Evolutionary conservation across 2,329 filamentous ascomycete genomes (phyloP).

Genomic region (Fusarium subtropicale): DNA sequence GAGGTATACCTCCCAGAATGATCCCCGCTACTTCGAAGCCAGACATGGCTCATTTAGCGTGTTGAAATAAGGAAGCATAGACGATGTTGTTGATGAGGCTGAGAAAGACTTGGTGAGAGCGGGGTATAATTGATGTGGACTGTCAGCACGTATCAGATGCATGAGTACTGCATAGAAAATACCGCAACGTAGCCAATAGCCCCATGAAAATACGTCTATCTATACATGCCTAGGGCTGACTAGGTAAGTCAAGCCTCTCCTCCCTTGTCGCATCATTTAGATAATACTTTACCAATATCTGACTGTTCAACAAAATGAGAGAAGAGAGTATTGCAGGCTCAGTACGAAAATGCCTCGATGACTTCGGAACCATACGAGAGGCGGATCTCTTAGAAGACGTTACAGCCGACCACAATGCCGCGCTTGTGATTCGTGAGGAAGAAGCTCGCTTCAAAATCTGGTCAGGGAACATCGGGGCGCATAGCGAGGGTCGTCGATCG

Average conservation of each 20-base stretch:
- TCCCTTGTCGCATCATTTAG: not conserved
- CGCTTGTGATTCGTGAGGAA: not conserved
- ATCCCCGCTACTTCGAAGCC: constrained; percentile 9
- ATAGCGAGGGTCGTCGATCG: not conserved
- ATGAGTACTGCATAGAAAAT: not conserved
- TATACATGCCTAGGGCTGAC: not conserved
- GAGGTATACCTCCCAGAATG: constrained; percentile 11
- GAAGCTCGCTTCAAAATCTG: constrained; percentile 26
- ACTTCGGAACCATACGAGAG: not conserved
- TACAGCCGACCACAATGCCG: rapidly evolving
- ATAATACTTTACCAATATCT: not conserved
- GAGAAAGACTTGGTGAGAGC: not conserved
- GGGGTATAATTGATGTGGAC: not conserved
- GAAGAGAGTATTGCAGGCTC: not conserved
- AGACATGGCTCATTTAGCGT: constrained; percentile 1
- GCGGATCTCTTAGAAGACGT: rapidly evolving
- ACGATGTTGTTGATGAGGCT: not conserved
- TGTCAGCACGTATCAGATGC: not conserved
- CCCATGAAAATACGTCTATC: not conserved
- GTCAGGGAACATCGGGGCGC: constrained; percentile 14
- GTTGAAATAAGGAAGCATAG: not conserved
- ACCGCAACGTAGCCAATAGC: not conserved
- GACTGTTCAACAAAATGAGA: not conserved
- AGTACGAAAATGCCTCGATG: not conserved
- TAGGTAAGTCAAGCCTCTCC: not conserved